These are phyloP conservation scores for Saprolegnia parasitica DNA, from an alignment of 352 stramenopile species.

Conservation along the genomic window DNA sequence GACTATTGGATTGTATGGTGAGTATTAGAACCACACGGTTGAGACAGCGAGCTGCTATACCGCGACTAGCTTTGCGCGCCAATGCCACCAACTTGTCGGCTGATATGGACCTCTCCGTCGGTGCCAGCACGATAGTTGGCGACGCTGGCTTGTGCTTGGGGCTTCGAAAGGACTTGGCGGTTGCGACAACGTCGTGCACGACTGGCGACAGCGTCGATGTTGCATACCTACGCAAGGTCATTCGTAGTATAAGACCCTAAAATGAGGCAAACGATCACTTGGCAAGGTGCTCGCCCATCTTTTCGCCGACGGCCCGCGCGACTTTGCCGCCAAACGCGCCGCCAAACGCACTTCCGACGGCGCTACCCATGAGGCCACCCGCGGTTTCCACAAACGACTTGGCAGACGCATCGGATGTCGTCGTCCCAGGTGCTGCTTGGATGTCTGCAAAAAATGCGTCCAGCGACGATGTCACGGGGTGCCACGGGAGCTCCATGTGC, in stretches of 20 bases:
- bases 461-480: neutral
- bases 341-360: neutral
- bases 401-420: neutral
- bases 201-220: neutral
- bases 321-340: constrained; percentile 4
- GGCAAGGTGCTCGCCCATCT: constrained; percentile 3
- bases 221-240: neutral
- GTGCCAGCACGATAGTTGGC: neutral
- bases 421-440: neutral
- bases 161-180: neutral
- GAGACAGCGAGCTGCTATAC: neutral
- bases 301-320: constrained; percentile 6
- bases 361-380: constrained; percentile 5
- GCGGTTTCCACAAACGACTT: constrained; percentile 7
- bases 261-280: neutral
- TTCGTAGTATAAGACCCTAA: neutral
- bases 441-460: neutral
- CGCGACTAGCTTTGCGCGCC: neutral
- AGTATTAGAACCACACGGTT: neutral
- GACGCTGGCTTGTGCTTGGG: neutral
- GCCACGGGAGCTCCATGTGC: constrained; percentile 6
- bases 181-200: neutral
- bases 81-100: neutral
- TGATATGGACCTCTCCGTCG: neutral
- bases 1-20: no score